A percentile compares a stretch with the other conserved stretches of the same genome.
phyloP scores from a whole-genome alignment of 345 rosid genomes.

The Anacardium occidentale region DNA sequence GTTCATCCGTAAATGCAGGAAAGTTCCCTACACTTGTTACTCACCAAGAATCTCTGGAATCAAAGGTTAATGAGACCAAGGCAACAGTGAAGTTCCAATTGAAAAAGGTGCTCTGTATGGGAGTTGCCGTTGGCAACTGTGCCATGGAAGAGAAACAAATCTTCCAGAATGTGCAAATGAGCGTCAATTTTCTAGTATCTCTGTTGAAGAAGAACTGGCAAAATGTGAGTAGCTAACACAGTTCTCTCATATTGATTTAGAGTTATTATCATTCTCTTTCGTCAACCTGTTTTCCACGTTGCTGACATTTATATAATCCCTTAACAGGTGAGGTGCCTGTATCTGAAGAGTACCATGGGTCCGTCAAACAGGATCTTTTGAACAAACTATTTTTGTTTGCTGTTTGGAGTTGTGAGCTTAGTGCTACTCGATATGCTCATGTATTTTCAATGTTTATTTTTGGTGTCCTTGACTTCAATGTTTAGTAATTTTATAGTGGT shows the following conservation, averaged over 20 bases:
- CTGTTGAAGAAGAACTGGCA: conserved; percentile 86
- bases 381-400: conserved; percentile 13
- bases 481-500: neutral
- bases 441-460: neutral
- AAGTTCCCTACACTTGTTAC: conserved; percentile 78
- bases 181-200: conserved; percentile 75
- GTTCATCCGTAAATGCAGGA: conserved; percentile 36
- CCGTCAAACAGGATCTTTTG: conserved; percentile 62
- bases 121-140: conserved; percentile 73
- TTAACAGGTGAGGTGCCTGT: conserved; percentile 66
- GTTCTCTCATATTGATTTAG: neutral
- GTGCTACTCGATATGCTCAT: neutral
- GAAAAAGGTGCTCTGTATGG: conserved; percentile 85
- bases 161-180: conserved; percentile 80
- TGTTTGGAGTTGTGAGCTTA: neutral
- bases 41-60: conserved; percentile 72
- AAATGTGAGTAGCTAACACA: conserved; percentile 45
- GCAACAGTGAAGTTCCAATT: conserved; percentile 79
- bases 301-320: neutral
- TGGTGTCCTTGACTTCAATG: neutral
- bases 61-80: conserved; percentile 75
- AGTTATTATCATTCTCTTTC: no score
- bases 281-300: no score
- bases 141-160: conserved; percentile 81
- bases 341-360: conserved; percentile 80